Base-by-base conservation (phyloP, 2,329 filamentous ascomycete genomes). In the Fusarium annulatum region DNA sequence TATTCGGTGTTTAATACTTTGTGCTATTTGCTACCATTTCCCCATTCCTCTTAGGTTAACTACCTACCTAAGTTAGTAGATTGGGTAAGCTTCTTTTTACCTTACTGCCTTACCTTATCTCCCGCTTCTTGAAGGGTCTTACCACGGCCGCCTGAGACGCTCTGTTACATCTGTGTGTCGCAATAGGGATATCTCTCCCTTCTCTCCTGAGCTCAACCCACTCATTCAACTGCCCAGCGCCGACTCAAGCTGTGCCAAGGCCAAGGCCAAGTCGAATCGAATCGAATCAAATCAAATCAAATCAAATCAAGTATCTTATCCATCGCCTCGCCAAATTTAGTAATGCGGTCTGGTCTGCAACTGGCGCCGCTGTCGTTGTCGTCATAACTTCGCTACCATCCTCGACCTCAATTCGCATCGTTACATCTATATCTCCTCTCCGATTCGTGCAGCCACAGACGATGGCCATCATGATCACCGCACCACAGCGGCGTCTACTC, bases 401-500 rank as follows among this genome's bases (percentile, higher is more conserved):
- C 21, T 41, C 48, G 59, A n/a, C 45, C 38, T 64, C 46, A 48
- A 38, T 38, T 36, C 36, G 56, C 43, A 43, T 56, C 51, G 33
- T 36, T 30, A 36, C 36, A 61, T 36, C 42, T 60, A 52, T 57
- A 34, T 45, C 57, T 28, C 16, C 18, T 49, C 36, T 41, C 39
- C 57, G 49, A 62, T 63, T 67, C 61, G 66, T 64, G 51, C 60
- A 59, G 46, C 51, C 62, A 60, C 55, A 28, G 59, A 56, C 39
- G 49, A 76, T 75, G 69, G 70, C 63, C 49, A 71, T 76, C 52
- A 71, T 79, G 67, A 72, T 76, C 57, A 76, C 75, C 53, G 70
- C 74, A 65, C 58, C 74, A 42, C 78, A 80, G 51, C 77, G 79
- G 41, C 80, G 81, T 33, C 61, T 78, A 36, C 71, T 82, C 69